Conservation (phyloP, 257 asterid genomes). For the Solanum etuberosum region DNA sequence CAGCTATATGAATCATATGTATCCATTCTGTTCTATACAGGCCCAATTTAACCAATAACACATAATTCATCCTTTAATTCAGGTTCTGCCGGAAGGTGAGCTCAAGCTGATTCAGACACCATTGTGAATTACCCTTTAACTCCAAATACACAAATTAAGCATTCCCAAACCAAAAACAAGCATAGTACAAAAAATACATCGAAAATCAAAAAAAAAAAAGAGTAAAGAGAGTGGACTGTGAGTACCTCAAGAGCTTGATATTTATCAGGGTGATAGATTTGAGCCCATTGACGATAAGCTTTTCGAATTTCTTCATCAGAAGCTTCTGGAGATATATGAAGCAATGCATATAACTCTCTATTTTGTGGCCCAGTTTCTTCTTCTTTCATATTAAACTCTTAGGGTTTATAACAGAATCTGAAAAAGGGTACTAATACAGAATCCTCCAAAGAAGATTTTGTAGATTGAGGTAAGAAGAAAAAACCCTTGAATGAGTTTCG, state of each 20-base stretch:
- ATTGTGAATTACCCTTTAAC: not conserved
- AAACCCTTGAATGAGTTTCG: not conserved
- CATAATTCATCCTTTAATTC: not conserved
- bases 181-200: not conserved
- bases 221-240: not conserved
- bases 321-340: conserved; percentile 85
- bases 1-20: not conserved
- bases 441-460: not conserved
- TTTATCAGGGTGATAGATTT: conserved; percentile 93
- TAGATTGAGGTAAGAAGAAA: not conserved
- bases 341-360: conserved; percentile 75
- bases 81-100: not conserved
- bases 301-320: conserved; percentile 89
- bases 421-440: not conserved
- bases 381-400: conserved; percentile 6
- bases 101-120: not conserved
- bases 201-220: not conserved
- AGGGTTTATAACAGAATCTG: not conserved
- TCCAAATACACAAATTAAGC: not conserved
- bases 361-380: conserved; percentile 15
- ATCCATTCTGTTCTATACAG: not conserved
- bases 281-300: conserved; percentile 99
- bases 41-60: not conserved
- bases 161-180: not conserved
- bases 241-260: conserved; percentile 60